These are phyloP conservation scores for Wickerhamomyces chambardii DNA, from an alignment of 805 yeast species.

Conservation along the genomic window DNA sequence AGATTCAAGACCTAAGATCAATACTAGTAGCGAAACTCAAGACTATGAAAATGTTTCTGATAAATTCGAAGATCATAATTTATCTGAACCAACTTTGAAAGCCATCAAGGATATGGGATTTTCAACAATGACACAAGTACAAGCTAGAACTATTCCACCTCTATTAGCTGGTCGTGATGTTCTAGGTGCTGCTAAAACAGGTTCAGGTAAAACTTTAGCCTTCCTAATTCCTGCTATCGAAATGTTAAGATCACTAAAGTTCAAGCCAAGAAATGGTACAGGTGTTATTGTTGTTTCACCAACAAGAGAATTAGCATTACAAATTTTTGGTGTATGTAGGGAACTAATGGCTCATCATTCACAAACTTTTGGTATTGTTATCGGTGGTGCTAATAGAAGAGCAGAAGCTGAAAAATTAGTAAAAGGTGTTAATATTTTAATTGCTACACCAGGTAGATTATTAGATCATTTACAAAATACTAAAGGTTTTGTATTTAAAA, in stretches of 20 bases:
- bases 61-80: conserved; percentile 39
- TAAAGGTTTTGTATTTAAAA: conserved; percentile 86
- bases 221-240: conserved; percentile 95
- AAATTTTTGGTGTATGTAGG: conserved; percentile 95
- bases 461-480: conserved; percentile 97
- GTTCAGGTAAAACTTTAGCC: conserved; percentile 97
- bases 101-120: conserved; percentile 89
- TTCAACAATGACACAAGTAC: conserved; percentile 87
- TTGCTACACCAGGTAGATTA: conserved; percentile 97
- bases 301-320: conserved; percentile 95
- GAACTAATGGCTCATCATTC: conserved; percentile 78
- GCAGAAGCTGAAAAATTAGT: conserved; percentile 92
- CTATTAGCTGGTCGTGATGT: conserved; percentile 95
- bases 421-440: conserved; percentile 88
- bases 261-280: conserved; percentile 97
- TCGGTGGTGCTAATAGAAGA: conserved; percentile 97
- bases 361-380: conserved; percentile 93
- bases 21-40: no score
- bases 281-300: conserved; percentile 96
- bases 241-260: conserved; percentile 77
- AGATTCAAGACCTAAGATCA: conserved; percentile 12
- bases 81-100: conserved; percentile 75
- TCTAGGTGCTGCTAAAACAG: conserved; percentile 99
- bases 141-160: conserved; percentile 94
- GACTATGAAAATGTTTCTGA: conserved; percentile 18